A percentile compares a stretch with the other conserved stretches of the same genome.
Evolutionary conservation across 768 basidiomycete genomes (phyloP).

Genomic region (Fomitopsis pulvina): DNA sequence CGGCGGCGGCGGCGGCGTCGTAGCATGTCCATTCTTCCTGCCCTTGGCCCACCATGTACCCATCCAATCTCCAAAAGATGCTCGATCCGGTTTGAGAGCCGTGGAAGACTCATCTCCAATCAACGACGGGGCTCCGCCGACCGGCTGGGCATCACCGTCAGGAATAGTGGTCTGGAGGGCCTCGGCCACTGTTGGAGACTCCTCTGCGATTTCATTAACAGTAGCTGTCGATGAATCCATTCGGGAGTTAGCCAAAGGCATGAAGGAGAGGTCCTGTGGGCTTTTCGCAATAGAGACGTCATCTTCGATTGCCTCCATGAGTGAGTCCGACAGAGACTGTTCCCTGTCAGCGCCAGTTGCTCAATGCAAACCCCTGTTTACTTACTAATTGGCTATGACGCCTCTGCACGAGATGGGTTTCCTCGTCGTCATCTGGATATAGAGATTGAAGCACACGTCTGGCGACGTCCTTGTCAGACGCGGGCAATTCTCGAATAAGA

Average conservation of each 20-base stretch:
- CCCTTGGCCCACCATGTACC: slow-evolving; percentile 67
- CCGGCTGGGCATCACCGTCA: not conserved
- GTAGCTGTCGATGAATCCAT: not conserved
- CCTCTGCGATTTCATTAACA: not conserved
- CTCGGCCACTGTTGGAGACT: not conserved
- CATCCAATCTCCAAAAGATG: slow-evolving; percentile 64
- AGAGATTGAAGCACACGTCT: slow-evolving; percentile 59
- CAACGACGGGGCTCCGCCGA: not conserved
- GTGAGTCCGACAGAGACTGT: slow-evolving; percentile 40
- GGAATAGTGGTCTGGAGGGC: not conserved
- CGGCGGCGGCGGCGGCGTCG: slow-evolving; percentile 1
- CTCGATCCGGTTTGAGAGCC: slow-evolving; percentile 23
- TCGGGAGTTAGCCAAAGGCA: not conserved
- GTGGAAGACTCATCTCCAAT: slow-evolving; percentile 2
- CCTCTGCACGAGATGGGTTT: slow-evolving; percentile 41
- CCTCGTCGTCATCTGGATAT: slow-evolving; percentile 44
- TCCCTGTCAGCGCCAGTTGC: not conserved
- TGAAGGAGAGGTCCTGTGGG: not conserved
- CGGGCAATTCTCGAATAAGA: slow-evolving; percentile 49
- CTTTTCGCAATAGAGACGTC: slow-evolving; percentile 33
- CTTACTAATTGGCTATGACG: slow-evolving; percentile 57
- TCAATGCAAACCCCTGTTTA: slow-evolving; percentile 2
- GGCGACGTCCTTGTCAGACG: slow-evolving; percentile 62
- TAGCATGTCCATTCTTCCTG: slow-evolving; percentile 16
- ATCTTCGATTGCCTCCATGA: slow-evolving; percentile 44